These are phyloP conservation scores for Jatropha podagrica DNA, from an alignment of 441 rosid species.

Conservation along the genomic window DNA sequence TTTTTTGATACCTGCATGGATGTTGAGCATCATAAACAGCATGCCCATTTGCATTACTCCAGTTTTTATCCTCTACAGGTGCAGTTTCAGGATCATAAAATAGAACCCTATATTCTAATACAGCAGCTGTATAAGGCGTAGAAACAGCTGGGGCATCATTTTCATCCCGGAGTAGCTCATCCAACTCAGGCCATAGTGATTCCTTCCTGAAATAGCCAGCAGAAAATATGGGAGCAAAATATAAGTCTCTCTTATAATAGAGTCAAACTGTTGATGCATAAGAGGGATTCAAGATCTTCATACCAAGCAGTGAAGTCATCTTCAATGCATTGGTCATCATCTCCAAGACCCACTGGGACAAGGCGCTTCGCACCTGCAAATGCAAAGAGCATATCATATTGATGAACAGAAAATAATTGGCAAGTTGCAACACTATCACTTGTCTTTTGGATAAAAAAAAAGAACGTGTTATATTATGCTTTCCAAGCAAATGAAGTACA, in stretches of 20 bases:
- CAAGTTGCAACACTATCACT: neutral
- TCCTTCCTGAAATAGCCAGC: slow-evolving; percentile 62
- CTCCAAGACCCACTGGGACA: slow-evolving; percentile 87
- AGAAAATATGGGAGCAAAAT: neutral
- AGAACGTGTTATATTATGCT: neutral
- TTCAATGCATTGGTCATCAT: slow-evolving; percentile 99
- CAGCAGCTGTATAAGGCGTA: slow-evolving; percentile 96
- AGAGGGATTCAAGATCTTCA: slow-evolving; percentile 15
- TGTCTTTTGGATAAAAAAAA: too few relatives aligned
- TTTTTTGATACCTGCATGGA: slow-evolving; percentile 67
- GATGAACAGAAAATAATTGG: neutral
- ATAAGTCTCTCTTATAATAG: neutral
- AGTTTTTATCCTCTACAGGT: slow-evolving; percentile 43
- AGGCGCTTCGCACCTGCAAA: slow-evolving; percentile 83
- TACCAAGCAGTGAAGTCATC: slow-evolving; percentile 96
- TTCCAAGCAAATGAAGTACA: neutral
- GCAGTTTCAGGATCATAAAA: slow-evolving; percentile 63
- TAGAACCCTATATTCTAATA: slow-evolving; percentile 80
- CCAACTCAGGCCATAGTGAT: slow-evolving; percentile 91
- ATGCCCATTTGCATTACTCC: slow-evolving; percentile 79
- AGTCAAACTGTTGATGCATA: slow-evolving; percentile 2
- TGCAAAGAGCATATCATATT: slow-evolving; percentile 11
- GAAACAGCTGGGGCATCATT: slow-evolving; percentile 67
- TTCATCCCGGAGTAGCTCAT: slow-evolving; percentile 75
- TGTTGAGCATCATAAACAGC: slow-evolving; percentile 84